These are phyloP conservation scores for Neopestalotiopsis sp. DNA, from an alignment of 2,329 filamentous ascomycete species.

Conservation along the genomic window DNA sequence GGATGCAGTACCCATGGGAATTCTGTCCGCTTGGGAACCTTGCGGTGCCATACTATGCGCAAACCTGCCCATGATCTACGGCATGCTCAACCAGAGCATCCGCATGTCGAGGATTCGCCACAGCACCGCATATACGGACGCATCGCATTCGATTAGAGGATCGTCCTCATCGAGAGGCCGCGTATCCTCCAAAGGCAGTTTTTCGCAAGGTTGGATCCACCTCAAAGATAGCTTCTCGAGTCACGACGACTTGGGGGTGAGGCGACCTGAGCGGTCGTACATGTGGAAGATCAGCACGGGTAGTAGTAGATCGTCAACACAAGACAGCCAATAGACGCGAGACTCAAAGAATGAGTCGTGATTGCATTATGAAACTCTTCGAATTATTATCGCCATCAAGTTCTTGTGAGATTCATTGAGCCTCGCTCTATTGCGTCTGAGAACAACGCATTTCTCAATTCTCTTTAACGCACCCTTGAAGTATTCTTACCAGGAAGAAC, in stretches of 20 bases:
- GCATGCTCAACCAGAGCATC: slow-evolving; percentile 23
- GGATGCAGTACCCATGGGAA: slow-evolving; percentile 30
- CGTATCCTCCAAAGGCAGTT: not conserved
- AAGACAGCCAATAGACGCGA: not conserved
- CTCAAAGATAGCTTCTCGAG: not conserved
- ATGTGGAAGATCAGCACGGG: not conserved
- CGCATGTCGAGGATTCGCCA: not conserved
- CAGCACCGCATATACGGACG: not conserved
- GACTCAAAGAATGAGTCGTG: not conserved
- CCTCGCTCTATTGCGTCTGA: no score
- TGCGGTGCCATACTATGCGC: slow-evolving; percentile 33
- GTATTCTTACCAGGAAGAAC: no score
- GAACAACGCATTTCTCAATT: no score
- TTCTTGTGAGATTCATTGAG: no score
- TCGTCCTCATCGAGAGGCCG: not conserved
- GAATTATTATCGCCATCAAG: no score
- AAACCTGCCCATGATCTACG: slow-evolving; percentile 32
- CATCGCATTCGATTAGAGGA: not conserved
- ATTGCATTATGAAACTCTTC: no score
- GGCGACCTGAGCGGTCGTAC: not conserved
- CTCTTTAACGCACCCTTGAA: no score
- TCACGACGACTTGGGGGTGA: not conserved
- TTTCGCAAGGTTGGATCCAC: not conserved
- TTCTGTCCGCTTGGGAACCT: slow-evolving; percentile 32
- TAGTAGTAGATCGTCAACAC: not conserved